Conservation (phyloP, 495 filamentous ascomycete genomes). For the Hypoxylon cercidicola region DNA sequence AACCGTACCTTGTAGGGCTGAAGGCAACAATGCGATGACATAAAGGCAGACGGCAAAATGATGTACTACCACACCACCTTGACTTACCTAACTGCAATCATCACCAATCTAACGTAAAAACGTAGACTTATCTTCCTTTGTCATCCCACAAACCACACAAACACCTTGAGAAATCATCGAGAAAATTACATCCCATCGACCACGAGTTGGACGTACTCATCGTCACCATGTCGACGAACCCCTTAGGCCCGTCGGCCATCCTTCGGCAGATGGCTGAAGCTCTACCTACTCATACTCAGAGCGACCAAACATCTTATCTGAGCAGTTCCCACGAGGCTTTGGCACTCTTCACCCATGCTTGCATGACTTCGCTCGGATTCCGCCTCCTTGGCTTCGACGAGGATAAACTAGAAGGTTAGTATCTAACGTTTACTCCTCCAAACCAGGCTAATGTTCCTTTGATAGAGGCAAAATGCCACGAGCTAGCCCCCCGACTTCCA, state of each 20-base stretch:
- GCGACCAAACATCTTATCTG: slow-evolving; percentile 67
- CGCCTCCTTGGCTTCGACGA: slow-evolving; percentile 84
- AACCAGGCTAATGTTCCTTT: slow-evolving; percentile 3
- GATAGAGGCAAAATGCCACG: slow-evolving; percentile 54
- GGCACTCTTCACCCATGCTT: slow-evolving; percentile 85
- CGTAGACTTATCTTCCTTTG: neutral
- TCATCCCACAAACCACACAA: neutral
- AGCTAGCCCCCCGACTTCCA: slow-evolving; percentile 70
- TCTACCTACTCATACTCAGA: slow-evolving; percentile 60
- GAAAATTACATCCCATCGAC: neutral
- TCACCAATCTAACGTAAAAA: neutral
- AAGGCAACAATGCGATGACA: slow-evolving; percentile 43
- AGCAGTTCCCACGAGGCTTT: slow-evolving; percentile 85
- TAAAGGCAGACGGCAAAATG: slow-evolving; percentile 26
- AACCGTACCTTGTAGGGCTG: slow-evolving; percentile 36
- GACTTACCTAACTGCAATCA: neutral
- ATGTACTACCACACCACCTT: neutral
- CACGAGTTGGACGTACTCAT: slow-evolving; percentile 11
- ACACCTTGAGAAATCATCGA: slow-evolving; percentile 7
- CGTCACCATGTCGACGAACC: slow-evolving; percentile 40
- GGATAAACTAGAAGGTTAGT: slow-evolving; percentile 64
- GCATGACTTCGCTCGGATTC: slow-evolving; percentile 83
- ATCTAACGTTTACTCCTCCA: slow-evolving; percentile 37
- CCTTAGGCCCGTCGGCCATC: slow-evolving; percentile 55
- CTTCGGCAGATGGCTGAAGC: slow-evolving; percentile 68